phyloP scores from a whole-genome alignment of 2,329 filamentous ascomycete species.

The Colletotrichum sp. region DNA sequence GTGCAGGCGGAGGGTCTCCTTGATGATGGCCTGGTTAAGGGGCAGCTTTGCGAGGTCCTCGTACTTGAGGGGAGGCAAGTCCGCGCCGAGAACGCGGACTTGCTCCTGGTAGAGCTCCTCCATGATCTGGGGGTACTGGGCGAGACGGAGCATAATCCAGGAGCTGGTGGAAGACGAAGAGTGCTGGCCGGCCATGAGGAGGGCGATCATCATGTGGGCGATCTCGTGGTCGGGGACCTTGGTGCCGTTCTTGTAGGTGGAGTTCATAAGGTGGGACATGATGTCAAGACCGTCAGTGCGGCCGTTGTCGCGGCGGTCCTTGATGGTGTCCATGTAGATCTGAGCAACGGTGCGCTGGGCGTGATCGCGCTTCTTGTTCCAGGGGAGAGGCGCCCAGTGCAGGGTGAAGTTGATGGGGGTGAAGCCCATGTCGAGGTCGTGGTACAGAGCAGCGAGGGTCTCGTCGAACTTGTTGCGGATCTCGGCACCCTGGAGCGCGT shows the following conservation, averaged over 20 bases:
- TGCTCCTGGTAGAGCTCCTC: conserved; percentile 89
- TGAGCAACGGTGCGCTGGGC: conserved; percentile 83
- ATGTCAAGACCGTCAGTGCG: conserved; percentile 71
- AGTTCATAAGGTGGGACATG: conserved; percentile 90
- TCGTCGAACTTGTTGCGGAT: conserved; percentile 82
- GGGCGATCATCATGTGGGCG: conserved; percentile 92
- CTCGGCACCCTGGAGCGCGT: conserved; percentile 83
- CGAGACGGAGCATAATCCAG: conserved; percentile 85
- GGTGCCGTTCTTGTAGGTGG: conserved; percentile 82
- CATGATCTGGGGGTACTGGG: conserved; percentile 76
- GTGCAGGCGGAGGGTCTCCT: conserved; percentile 90
- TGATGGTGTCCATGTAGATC: conserved; percentile 83
- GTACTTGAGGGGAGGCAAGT: conserved; percentile 77
- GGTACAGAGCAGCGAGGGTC: conserved; percentile 81
- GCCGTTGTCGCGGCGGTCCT: conserved; percentile 64
- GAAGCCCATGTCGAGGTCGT: conserved; percentile 91
- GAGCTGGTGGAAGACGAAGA: conserved; percentile 83
- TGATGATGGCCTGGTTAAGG: conserved; percentile 83
- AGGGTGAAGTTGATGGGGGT: conserved; percentile 89
- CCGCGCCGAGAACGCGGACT: conserved; percentile 71
- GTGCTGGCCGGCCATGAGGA: conserved; percentile 92
- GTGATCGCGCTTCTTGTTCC: conserved; percentile 81
- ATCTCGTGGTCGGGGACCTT: conserved; percentile 83
- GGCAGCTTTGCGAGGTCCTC: conserved; percentile 81
- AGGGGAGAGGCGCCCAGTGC: conserved; percentile 87